Evolutionary conservation across 2,329 filamentous ascomycete species (phyloP).

Genomic region (Fusarium sp.): DNA sequence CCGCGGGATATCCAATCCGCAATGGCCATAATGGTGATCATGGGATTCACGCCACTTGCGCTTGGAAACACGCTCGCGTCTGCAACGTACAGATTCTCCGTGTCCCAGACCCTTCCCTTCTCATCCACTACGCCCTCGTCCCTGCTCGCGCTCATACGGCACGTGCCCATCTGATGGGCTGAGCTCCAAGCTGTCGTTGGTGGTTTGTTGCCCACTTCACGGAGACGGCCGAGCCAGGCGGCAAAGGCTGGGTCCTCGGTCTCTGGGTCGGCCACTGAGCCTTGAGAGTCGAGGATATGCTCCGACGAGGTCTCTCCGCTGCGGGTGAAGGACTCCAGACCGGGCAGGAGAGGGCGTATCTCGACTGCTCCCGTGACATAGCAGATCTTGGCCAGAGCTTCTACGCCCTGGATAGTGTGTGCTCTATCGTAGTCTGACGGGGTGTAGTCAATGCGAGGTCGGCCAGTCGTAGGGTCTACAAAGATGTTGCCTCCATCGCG

Average conservation of each 20-base stretch:
- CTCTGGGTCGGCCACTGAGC: constrained; percentile 54
- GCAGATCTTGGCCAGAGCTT: constrained; percentile 80
- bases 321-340: constrained; percentile 72
- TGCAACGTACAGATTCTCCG: constrained; percentile 74
- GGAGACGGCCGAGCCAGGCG: constrained; percentile 69
- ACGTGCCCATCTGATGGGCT: constrained; percentile 87
- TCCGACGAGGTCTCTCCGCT: constrained; percentile 37
- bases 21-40: constrained; percentile 82
- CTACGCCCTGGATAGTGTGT: constrained; percentile 77
- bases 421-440: constrained; percentile 78
- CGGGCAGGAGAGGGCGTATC: constrained; percentile 75
- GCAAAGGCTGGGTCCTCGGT: constrained; percentile 72
- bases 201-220: constrained; percentile 62
- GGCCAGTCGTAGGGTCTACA: constrained; percentile 75
- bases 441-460: constrained; percentile 76
- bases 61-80: constrained; percentile 83
- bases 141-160: constrained; percentile 73
- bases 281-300: constrained; percentile 33
- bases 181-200: constrained; percentile 70
- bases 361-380: constrained; percentile 85
- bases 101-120: constrained; percentile 74
- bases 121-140: constrained; percentile 70
- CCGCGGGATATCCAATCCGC: constrained; percentile 74
- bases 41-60: constrained; percentile 84
- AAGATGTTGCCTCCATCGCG: constrained; percentile 81